These are phyloP conservation scores for Fusarium sp. DNA, from an alignment of 2,329 filamentous ascomycete genomes.

Conservation along the genomic window DNA sequence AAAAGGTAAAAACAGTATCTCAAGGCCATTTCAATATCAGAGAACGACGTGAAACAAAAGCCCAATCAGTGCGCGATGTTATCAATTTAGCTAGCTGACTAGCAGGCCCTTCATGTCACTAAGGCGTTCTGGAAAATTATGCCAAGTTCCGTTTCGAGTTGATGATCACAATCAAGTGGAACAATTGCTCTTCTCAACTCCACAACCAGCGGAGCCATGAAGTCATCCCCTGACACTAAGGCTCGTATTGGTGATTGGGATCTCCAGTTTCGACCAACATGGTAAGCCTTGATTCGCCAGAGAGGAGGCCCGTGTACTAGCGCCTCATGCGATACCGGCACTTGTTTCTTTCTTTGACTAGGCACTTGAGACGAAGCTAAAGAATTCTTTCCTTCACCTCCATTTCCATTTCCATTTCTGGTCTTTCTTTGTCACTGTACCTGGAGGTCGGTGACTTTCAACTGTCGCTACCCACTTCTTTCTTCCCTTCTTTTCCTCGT, in stretches of 20 bases:
- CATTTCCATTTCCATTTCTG: not conserved
- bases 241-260: constrained; percentile 18
- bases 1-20: too few relatives aligned
- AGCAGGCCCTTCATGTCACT: not conserved
- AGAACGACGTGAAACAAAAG: not conserved
- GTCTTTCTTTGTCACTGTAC: too few relatives aligned
- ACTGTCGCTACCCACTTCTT: not conserved
- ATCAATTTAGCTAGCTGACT: not conserved
- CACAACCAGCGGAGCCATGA: constrained; percentile 9
- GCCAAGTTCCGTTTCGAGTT: not conserved
- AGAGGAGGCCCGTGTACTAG: not conserved
- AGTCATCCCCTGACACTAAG: constrained; percentile 5
- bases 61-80: not conserved
- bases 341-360: not conserved
- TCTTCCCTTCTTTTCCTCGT: not conserved
- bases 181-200: not conserved
- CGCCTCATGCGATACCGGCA: constrained; percentile 3
- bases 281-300: constrained; percentile 1
- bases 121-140: not conserved
- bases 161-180: constrained; percentile 12
- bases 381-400: constrained; percentile 2
- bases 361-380: not conserved
- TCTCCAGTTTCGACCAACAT: constrained; percentile 5
- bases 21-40: not conserved
- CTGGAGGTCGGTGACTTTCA: not conserved